Percentiles rank a stretch among this genome's conserved stretches.
Evolutionary conservation across 805 yeast genomes (phyloP).

Genomic region (Wickerhamomyces queroliae): DNA sequence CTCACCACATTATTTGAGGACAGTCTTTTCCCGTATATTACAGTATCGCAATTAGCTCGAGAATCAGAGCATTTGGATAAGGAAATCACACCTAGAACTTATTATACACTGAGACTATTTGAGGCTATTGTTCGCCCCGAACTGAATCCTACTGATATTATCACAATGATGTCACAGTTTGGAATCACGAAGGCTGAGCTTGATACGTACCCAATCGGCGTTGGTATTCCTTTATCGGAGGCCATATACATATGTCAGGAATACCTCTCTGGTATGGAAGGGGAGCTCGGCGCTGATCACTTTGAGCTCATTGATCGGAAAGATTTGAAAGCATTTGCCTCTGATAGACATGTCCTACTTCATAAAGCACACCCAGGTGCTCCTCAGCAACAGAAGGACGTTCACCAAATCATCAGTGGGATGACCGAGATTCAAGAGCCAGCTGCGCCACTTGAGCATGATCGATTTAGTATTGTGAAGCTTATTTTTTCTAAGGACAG

Average conservation of each 20-base stretch:
- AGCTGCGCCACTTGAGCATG: constrained; percentile 62
- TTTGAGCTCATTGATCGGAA: constrained; percentile 61
- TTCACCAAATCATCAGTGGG: constrained; percentile 33
- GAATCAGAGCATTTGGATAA: constrained; percentile 56
- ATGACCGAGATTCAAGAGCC: constrained; percentile 39
- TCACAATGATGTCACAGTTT: constrained; percentile 55
- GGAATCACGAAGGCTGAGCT: constrained; percentile 45
- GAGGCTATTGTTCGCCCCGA: constrained; percentile 54
- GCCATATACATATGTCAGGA: constrained; percentile 50
- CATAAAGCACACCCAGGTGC: constrained; percentile 1
- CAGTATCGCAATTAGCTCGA: constrained; percentile 63
- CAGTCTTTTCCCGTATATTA: constrained; percentile 46
- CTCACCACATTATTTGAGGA: constrained; percentile 44
- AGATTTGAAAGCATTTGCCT: constrained; percentile 39
- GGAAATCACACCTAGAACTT: constrained; percentile 61
- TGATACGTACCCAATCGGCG: constrained; percentile 71
- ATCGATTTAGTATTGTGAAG: constrained; percentile 59
- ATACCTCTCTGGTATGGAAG: constrained; percentile 43
- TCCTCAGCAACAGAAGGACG: constrained; percentile 29
- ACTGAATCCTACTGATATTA: constrained; percentile 46
- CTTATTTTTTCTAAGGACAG: constrained; percentile 74
- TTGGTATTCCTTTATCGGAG: constrained; percentile 61
- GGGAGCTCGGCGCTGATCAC: constrained; percentile 27
- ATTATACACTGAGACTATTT: constrained; percentile 50
- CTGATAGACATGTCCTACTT: not conserved